Percentiles rank a stretch among this genome's conserved stretches.
Conservation (phyloP, 1,139 yeast genomes). For the Taphrina deformans region DNA sequence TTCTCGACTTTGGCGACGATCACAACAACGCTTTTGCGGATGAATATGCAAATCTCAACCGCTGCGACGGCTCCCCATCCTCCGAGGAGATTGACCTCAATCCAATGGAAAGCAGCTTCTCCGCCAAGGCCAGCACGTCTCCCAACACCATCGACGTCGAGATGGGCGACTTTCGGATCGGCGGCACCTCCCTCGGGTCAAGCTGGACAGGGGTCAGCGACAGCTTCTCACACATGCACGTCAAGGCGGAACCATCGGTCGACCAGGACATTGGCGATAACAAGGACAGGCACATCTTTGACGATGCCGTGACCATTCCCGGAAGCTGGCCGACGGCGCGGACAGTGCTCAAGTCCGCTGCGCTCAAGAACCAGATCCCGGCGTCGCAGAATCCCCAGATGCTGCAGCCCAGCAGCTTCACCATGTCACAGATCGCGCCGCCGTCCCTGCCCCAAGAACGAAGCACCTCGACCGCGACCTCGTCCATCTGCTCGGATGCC, state of each 20-base stretch:
- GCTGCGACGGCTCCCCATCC: slow-evolving; percentile 21
- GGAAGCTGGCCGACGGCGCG: slow-evolving; percentile 29
- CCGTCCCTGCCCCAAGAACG: slow-evolving; percentile 32
- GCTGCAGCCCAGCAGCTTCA: slow-evolving; percentile 20
- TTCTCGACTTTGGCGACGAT: slow-evolving; percentile 31
- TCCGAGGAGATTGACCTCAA: slow-evolving; percentile 20
- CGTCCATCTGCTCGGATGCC: slow-evolving; percentile 10
- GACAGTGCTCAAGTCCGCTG: not conserved
- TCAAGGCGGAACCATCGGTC: not conserved
- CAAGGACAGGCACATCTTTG: not conserved
- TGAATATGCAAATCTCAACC: slow-evolving; percentile 26
- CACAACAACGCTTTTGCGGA: slow-evolving; percentile 23
- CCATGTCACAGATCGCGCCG: slow-evolving; percentile 31
- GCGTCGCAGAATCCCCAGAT: not conserved
- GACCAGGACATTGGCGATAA: not conserved
- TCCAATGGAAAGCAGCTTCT: slow-evolving; percentile 9
- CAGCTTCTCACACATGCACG: slow-evolving; percentile 29
- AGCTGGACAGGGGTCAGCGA: slow-evolving; percentile 29
- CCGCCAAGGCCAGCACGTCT: not conserved
- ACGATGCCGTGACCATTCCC: slow-evolving; percentile 16
- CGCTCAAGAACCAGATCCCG: slow-evolving; percentile 1
- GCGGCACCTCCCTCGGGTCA: slow-evolving; percentile 2
- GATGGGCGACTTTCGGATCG: slow-evolving; percentile 11
- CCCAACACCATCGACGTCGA: not conserved
- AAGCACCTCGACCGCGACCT: slow-evolving; percentile 5